These are phyloP conservation scores for Neoascochyta sp. DNA, from an alignment of 2,329 filamentous ascomycete species.

Conservation along the genomic window DNA sequence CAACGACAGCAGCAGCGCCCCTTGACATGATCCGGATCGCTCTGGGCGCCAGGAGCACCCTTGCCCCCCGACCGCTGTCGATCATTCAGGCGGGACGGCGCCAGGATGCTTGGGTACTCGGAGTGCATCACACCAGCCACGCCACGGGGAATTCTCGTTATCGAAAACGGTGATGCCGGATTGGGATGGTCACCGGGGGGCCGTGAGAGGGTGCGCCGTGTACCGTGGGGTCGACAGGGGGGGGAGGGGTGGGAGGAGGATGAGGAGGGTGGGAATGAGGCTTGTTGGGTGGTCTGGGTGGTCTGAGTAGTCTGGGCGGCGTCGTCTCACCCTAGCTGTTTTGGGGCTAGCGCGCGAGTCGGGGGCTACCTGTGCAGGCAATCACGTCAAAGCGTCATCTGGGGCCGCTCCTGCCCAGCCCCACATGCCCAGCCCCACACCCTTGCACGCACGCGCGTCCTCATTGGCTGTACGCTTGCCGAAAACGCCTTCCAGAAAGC, in stretches of 20 bases:
- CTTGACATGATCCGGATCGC: constrained; percentile 33
- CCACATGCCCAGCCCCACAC: constrained; percentile 3
- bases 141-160: constrained; percentile 35
- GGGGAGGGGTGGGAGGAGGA: too few species aligned
- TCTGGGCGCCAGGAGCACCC: constrained; percentile 24
- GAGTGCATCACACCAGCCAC: constrained; percentile 35
- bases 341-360: too few species aligned
- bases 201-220: constrained; percentile 9
- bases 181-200: constrained; percentile 33
- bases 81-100: constrained; percentile 35
- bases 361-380: too few species aligned
- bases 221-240: too few species aligned
- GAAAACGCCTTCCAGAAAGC: constrained; percentile 38
- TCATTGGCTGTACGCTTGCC: too few species aligned
- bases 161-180: constrained; percentile 34
- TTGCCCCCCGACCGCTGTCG: constrained; percentile 34
- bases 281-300: too few species aligned
- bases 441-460: too few species aligned
- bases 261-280: too few species aligned
- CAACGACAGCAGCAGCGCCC: constrained; percentile 27
- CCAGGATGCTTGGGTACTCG: constrained; percentile 36
- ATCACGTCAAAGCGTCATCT: too few species aligned
- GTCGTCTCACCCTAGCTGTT: too few species aligned
- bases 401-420: too few species aligned
- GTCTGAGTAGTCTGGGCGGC: too few species aligned